A percentile compares a stretch with the other conserved stretches of the same genome.
phyloP scores from a whole-genome alignment of 148 eudicot species.

The Dysphania ambrosioides region DNA sequence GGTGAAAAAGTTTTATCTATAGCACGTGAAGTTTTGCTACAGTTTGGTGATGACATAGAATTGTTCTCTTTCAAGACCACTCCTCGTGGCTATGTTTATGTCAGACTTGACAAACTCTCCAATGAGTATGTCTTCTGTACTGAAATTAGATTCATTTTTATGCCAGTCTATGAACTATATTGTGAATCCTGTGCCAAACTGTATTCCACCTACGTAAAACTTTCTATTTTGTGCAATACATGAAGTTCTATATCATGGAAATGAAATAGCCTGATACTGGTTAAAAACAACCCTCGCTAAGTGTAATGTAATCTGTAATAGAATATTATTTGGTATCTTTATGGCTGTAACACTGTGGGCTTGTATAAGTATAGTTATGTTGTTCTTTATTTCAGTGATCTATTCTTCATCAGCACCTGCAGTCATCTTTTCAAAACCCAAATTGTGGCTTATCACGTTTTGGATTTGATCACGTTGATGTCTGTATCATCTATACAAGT shows the following conservation, averaged over 20 bases:
- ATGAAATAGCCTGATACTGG: neutral
- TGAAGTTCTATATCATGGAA: neutral
- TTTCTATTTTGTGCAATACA: neutral
- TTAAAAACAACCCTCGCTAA: neutral
- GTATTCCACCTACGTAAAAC: neutral
- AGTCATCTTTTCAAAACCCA: too few relatives aligned
- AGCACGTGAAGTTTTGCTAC: constrained; percentile 59
- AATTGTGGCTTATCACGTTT: too few relatives aligned
- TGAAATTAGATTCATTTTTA: neutral
- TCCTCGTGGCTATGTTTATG: constrained; percentile 77
- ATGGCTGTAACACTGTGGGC: neutral
- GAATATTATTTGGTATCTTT: neutral
- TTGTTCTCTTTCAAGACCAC: constrained; percentile 72
- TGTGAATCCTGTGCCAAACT: neutral
- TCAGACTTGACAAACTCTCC: constrained; percentile 77
- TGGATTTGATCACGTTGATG: neutral
- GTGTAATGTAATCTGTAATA: neutral
- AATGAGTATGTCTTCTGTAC: constrained; percentile 49
- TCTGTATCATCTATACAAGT: neutral
- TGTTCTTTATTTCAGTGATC: too few relatives aligned
- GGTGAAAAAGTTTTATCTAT: constrained; percentile 72
- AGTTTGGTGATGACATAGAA: constrained; percentile 62
- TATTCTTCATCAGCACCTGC: too few relatives aligned
- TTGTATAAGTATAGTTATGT: neutral
- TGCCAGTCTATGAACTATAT: neutral